These are phyloP conservation scores for Fomitopsis pulvina DNA, from an alignment of 768 basidiomycete genomes.

Conservation along the genomic window DNA sequence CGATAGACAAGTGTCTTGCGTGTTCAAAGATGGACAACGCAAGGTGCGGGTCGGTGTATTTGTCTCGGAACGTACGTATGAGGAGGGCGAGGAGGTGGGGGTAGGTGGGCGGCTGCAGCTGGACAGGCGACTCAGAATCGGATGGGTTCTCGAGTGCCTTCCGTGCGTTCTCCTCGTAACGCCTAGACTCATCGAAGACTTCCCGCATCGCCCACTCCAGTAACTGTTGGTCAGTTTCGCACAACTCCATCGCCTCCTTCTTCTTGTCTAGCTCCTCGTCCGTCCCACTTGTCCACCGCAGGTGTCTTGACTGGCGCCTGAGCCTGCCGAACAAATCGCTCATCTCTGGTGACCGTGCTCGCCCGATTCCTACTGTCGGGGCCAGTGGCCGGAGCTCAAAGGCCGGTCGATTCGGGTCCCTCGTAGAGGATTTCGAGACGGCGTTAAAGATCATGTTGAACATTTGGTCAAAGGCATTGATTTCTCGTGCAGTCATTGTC, in stretches of 20 bases:
- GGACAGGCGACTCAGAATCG: conserved; percentile 22
- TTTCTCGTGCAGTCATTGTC: conserved; percentile 64
- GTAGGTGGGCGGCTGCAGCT: conserved; percentile 60
- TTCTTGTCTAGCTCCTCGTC: conserved; percentile 57
- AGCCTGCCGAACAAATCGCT: conserved; percentile 51
- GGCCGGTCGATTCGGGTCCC: conserved; percentile 3
- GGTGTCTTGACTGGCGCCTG: conserved; percentile 41
- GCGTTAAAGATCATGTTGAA: conserved; percentile 57
- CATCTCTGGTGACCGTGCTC: conserved; percentile 17
- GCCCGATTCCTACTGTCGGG: conserved; percentile 15
- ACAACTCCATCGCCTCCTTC: conserved; percentile 64
- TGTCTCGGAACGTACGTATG: conserved; percentile 73
- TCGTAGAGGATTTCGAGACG: neutral
- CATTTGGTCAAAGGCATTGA: conserved; percentile 63
- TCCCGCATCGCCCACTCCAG: conserved; percentile 67
- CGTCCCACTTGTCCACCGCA: conserved; percentile 77
- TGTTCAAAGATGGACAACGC: conserved; percentile 80
- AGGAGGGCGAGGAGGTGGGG: conserved; percentile 70
- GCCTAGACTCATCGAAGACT: conserved; percentile 56
- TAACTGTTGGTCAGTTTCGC: conserved; percentile 61
- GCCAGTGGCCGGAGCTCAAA: conserved; percentile 1
- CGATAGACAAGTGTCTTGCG: conserved; percentile 64
- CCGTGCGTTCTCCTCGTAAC: conserved; percentile 42
- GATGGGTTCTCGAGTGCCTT: conserved; percentile 22
- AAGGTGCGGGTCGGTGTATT: conserved; percentile 72